A percentile compares a stretch with the other conserved stretches of the same genome.
phyloP scores from a whole-genome alignment of 495 filamentous ascomycete species.

The Durotheca rogersii region DNA sequence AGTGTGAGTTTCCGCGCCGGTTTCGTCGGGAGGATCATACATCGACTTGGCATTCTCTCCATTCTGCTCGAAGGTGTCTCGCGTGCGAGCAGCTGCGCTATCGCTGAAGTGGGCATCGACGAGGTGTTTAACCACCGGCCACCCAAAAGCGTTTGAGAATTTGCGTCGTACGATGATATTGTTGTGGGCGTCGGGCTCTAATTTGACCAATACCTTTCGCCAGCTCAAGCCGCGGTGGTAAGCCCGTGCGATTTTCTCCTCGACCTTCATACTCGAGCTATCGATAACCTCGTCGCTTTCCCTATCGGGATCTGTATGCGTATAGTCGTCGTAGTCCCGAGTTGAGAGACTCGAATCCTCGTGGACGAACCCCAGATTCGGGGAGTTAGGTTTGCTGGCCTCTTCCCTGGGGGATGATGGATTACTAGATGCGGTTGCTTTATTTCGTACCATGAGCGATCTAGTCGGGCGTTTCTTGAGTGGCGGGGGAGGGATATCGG shows the following conservation, averaged over 20 bases:
- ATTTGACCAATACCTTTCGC: slow-evolving; percentile 92
- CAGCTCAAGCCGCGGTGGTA: slow-evolving; percentile 89
- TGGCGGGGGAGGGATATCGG: slow-evolving; percentile 85
- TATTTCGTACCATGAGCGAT: slow-evolving; percentile 37
- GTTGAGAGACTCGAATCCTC: slow-evolving; percentile 36
- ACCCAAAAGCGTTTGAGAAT: slow-evolving; percentile 97
- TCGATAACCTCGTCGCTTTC: slow-evolving; percentile 51
- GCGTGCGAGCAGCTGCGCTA: slow-evolving; percentile 55
- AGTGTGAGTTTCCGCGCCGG: slow-evolving; percentile 42
- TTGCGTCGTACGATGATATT: slow-evolving; percentile 94
- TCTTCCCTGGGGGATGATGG: slow-evolving; percentile 24
- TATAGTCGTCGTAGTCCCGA: slow-evolving; percentile 42
- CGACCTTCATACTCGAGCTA: slow-evolving; percentile 72
- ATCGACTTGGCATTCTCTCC: slow-evolving; percentile 45
- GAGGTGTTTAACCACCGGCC: slow-evolving; percentile 92
- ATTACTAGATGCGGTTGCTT: slow-evolving; percentile 7
- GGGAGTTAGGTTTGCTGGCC: slow-evolving; percentile 7
- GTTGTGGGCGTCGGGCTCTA: slow-evolving; percentile 97
- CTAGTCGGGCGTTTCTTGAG: slow-evolving; percentile 57
- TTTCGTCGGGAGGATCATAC: slow-evolving; percentile 37
- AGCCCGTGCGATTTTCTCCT: slow-evolving; percentile 95
- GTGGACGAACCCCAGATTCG: slow-evolving; percentile 20
- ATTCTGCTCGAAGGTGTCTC: slow-evolving; percentile 54
- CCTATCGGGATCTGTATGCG: slow-evolving; percentile 39
- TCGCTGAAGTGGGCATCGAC: slow-evolving; percentile 90